phyloP scores from a whole-genome alignment of 2,329 filamentous ascomycete genomes.

The Penicillium expansum region DNA sequence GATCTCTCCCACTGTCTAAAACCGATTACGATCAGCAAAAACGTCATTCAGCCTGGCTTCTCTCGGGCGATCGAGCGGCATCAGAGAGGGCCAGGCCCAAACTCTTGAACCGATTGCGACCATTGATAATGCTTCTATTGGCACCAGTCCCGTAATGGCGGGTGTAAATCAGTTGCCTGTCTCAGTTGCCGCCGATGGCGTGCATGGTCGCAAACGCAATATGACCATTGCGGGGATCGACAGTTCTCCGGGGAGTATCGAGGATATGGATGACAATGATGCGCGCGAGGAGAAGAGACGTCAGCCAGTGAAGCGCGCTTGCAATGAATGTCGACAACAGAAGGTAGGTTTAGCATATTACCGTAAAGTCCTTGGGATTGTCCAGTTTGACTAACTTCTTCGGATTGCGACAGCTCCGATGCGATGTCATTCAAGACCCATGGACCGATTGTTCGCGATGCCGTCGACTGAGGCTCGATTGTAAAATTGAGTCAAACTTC shows the following conservation, averaged over 20 bases:
- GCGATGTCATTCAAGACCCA: conserved; percentile 64
- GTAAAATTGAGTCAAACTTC: conserved; percentile 68
- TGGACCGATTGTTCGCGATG: conserved; percentile 62
- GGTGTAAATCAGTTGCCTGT: conserved; percentile 32
- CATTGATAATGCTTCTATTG: conserved; percentile 38
- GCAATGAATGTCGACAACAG: conserved; percentile 68
- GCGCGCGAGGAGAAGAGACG: conserved; percentile 44
- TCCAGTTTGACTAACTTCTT: conserved; percentile 8
- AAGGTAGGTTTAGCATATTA: conserved; percentile 49
- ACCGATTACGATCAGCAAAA: conserved; percentile 16
- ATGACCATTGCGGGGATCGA: conserved; percentile 44
- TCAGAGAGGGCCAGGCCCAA: conserved; percentile 36
- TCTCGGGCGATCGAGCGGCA: conserved; percentile 33
- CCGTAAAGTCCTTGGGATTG: not conserved
- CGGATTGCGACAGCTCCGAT: conserved; percentile 55
- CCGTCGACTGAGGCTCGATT: conserved; percentile 60
- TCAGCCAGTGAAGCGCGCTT: conserved; percentile 59
- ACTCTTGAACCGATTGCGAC: conserved; percentile 25
- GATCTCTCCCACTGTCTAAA: conserved; percentile 10
- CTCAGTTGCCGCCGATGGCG: conserved; percentile 30
- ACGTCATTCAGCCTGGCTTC: conserved; percentile 39
- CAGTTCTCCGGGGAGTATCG: conserved; percentile 48
- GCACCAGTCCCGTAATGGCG: conserved; percentile 38
- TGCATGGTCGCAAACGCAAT: conserved; percentile 44
- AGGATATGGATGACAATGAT: conserved; percentile 46